Base-by-base conservation (phyloP, 1,139 yeast species). In the Eremothecium cymbalariae region DNA sequence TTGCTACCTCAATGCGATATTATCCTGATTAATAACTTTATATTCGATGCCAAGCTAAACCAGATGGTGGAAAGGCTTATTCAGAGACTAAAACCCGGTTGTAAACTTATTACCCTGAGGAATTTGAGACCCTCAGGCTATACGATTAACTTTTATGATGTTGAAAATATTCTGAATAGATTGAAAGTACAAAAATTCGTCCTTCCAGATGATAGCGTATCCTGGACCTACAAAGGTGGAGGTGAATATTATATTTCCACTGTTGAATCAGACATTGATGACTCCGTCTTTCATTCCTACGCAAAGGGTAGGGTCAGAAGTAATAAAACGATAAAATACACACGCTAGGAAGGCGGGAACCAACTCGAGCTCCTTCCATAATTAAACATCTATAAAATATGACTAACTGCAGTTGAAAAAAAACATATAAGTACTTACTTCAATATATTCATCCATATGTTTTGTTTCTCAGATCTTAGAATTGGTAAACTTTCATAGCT, bases 181-280 rank as follows among this genome's bases (percentile, higher is more conserved):
- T 64, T 85, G 38, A 62, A 65, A 26, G 88, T 84, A 3, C 75
- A 75, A 42, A 74, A 72, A 46, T 73, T 66, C 44, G 76, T 72
- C 38, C 77, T 84, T 62, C 74, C 76, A 29, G 74, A 74, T 34
- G 75, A 74, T 44, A 70, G 86, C 19, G 95, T 86, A 11, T 81
- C 94, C 39, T 86, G 96, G 96, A 85, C 95, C 0, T 82, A 82
- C 22, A 78, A 76, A 37, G 85, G 86, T 31, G 93, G 90, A 2
- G 57, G 57, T n/a, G 78, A 76, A 7, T 85, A 82, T 57, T 85
- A 72, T 55, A 73, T 85, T 8, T 74, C 93, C 6, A 82, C 88
- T 2, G 84, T 83, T 2, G 69, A 75, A 52, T 63, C 60, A 1
- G 56, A 57, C 21, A 50, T 67, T 3, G 65, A 64, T 25, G 65